Evolutionary conservation across 129 eudicot species (phyloP), one percentile per base, ranked within the genome.

Genomic region (Lactuca saligna): DNA sequence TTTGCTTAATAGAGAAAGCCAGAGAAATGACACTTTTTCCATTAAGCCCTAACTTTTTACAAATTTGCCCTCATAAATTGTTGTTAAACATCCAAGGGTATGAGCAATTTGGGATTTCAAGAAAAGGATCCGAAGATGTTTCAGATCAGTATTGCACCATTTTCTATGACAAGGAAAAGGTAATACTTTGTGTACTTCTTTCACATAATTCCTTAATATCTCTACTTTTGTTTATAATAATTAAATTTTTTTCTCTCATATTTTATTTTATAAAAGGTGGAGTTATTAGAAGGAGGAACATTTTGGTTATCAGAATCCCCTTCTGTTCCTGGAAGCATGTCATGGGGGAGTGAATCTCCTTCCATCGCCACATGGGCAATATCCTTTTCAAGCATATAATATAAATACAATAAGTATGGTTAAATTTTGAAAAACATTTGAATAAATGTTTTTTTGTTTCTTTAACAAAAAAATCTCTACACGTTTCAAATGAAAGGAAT

Each of bases 231-330:
- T 4, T 65, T 64, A 37, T 17, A 38, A 20, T 16, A 51, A 20
- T 59, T 11, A 32, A 53, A 59, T 50, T 53, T 1, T 61, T 3
- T 34, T 57, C 32, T 20, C 33, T 56, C 14, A 6, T 20, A 20
- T 57, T 10, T 46, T 69, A 3, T 15, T 75, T 39, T 51, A 53
- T 84, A 35, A 61, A 66, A 93, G 98, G 97, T 93, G 66, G 98
- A 93, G 77, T 79, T 89, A 38, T 54, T 88, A 72, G 98, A 93
- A 85, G 98, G 98, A 59, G 98, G 98, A 61, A 93, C 98, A 15
- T 93, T 93, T 81, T 93, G 98, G 98, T 66, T 93, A 70, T 93
- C 98, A 6, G 98, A 93, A 68, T 86, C 98, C 4, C 98, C 98
- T 54, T 93, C 98, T 12, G 98, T 93, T 25, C 95, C 98, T 57